These are phyloP conservation scores for Aspergillus cristatus DNA, from an alignment of 495 filamentous ascomycete genomes.

Conservation along the genomic window DNA sequence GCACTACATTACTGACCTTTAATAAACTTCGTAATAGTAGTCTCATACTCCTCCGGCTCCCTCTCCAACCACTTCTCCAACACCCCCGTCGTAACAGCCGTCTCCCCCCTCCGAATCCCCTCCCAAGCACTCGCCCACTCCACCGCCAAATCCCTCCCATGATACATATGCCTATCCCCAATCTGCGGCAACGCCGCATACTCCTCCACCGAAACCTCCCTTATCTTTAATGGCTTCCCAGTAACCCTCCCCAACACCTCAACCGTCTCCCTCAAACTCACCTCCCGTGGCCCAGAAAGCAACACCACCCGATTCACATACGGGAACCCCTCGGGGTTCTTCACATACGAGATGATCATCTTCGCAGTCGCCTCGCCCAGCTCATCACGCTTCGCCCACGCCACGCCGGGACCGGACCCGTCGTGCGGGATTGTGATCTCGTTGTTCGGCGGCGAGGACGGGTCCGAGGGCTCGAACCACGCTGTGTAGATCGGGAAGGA, in stretches of 20 bases:
- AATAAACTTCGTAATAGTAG: slow-evolving; percentile 14
- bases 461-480: slow-evolving; percentile 38
- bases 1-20: too few relatives aligned
- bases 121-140: slow-evolving; percentile 36
- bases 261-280: slow-evolving; percentile 31
- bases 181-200: slow-evolving; percentile 27
- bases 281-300: slow-evolving; percentile 29
- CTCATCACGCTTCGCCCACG: slow-evolving; percentile 46
- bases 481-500: slow-evolving; percentile 61
- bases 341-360: slow-evolving; percentile 23
- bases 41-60: slow-evolving; percentile 26
- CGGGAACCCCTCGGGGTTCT: slow-evolving; percentile 10
- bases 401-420: slow-evolving; percentile 34
- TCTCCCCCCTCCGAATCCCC: slow-evolving; percentile 33
- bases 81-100: slow-evolving; percentile 21
- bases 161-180: slow-evolving; percentile 19
- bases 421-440: slow-evolving; percentile 44
- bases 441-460: slow-evolving; percentile 2
- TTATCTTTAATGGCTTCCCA: slow-evolving; percentile 20
- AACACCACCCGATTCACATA: slow-evolving; percentile 28
- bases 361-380: slow-evolving; percentile 38
- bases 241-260: slow-evolving; percentile 21
- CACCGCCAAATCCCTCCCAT: slow-evolving; percentile 15
- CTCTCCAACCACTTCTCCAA: slow-evolving; percentile 30
- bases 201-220: slow-evolving; percentile 31